phyloP scores from a whole-genome alignment of 176 grass and related monocot species.

The Chloris gayana region DNA sequence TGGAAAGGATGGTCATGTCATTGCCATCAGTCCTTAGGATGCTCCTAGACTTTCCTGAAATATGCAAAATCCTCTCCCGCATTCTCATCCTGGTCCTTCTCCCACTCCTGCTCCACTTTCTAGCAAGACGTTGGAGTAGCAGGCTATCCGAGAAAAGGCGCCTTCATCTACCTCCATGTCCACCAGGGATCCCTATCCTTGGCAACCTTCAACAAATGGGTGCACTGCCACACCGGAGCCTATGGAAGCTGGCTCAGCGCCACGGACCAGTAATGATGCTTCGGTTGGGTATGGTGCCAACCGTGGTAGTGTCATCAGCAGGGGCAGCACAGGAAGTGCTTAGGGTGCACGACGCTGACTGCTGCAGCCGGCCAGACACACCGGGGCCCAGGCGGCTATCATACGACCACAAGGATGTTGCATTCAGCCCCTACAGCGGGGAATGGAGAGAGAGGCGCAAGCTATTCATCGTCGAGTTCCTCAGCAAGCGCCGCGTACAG shows the following conservation, averaged over 20 bases:
- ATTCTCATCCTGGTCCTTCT: not conserved
- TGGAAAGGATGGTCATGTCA: no score
- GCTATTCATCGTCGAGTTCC: conserved; percentile 44
- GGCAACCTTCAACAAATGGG: conserved; percentile 67
- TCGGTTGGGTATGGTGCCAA: conserved; percentile 45
- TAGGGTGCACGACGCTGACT: conserved; percentile 46
- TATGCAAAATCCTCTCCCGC: not conserved
- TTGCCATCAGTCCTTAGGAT: no score
- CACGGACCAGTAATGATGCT: conserved; percentile 50
- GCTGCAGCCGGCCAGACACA: not conserved
- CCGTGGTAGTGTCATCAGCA: conserved; percentile 56
- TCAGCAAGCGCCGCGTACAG: conserved; percentile 44
- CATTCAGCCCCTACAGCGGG: conserved; percentile 44
- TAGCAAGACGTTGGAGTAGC: not conserved
- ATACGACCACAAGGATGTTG: conserved; percentile 26
- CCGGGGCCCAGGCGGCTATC: conserved; percentile 28
- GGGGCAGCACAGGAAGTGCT: conserved; percentile 52
- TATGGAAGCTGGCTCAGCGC: conserved; percentile 36
- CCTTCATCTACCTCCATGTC: conserved; percentile 43
- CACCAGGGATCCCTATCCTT: conserved; percentile 36
- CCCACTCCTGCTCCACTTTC: not conserved
- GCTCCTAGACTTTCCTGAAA: no score
- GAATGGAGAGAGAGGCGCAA: conserved; percentile 53
- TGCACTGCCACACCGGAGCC: conserved; percentile 51
- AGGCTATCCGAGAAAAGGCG: not conserved